A percentile compares a stretch with the other conserved stretches of the same genome.
phyloP scores from a whole-genome alignment of 1,284 basidiomycete species.

The Coniferiporia sulphurascens region DNA sequence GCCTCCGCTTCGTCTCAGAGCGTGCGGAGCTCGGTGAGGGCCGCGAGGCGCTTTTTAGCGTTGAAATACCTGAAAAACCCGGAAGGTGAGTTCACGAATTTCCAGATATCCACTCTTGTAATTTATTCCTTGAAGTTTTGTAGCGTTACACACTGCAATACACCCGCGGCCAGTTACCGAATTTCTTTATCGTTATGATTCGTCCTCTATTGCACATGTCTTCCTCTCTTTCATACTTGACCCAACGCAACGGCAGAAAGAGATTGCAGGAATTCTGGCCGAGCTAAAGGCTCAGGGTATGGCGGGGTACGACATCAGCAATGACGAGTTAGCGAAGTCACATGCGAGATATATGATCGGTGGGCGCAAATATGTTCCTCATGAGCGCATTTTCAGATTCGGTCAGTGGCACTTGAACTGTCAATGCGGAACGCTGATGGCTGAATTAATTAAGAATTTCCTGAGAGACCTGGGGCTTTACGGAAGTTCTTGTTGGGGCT shows the following conservation, averaged over 20 bases:
- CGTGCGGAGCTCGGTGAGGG: constrained; percentile 97
- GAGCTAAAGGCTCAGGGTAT: constrained; percentile 67
- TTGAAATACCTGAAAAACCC: constrained; percentile 88
- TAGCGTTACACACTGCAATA: constrained; percentile 82
- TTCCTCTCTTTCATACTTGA: constrained; percentile 89
- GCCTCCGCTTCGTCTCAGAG: constrained; percentile 94
- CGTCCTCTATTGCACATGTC: constrained; percentile 70
- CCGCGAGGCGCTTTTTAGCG: constrained; percentile 87
- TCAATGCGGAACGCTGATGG: constrained; percentile 6
- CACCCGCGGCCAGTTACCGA: constrained; percentile 94
- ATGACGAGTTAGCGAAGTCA: constrained; percentile 94
- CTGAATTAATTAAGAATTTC: constrained; percentile 67
- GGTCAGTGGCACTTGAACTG: constrained; percentile 46
- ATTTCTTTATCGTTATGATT: constrained; percentile 89
- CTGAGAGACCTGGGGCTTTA: constrained; percentile 90
- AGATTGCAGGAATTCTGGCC: constrained; percentile 64
- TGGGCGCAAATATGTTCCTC: constrained; percentile 66
- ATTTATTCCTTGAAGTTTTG: constrained; percentile 55
- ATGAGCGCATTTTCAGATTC: constrained; percentile 93
- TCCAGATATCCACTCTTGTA: constrained; percentile 1
- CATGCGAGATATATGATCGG: constrained; percentile 96
- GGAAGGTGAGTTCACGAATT: constrained; percentile 60
- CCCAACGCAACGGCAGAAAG: constrained; percentile 54
- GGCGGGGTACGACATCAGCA: constrained; percentile 84
- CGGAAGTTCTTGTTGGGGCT: constrained; percentile 85